Evolutionary conservation across 2,329 filamentous ascomycete species (phyloP).

Genomic region (Gnomoniopsis smithogilvyi): DNA sequence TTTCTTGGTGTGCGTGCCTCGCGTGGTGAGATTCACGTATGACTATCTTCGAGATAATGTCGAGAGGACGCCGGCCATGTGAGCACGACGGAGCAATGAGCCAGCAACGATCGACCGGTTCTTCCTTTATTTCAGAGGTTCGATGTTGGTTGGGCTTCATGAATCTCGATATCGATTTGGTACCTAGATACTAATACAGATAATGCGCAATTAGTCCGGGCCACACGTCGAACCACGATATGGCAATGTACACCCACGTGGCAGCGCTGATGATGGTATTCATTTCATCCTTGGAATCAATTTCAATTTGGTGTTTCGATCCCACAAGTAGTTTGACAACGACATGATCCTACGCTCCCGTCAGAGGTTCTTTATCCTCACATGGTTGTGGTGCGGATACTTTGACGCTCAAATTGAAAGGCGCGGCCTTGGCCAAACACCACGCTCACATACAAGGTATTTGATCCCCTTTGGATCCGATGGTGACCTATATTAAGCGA

Average conservation of each 20-base stretch:
- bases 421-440: not conserved
- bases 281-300: no score
- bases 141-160: no score
- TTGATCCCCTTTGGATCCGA: not conserved
- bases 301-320: not conserved
- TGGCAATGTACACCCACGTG: slow-evolving; percentile 4
- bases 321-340: slow-evolving; percentile 6
- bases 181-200: no score
- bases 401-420: not conserved
- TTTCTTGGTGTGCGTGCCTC: slow-evolving; percentile 3
- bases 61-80: no score
- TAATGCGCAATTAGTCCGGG: not conserved
- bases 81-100: no score
- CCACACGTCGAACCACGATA: not conserved
- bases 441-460: slow-evolving; percentile 5
- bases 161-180: no score
- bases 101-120: no score
- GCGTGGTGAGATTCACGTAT: not conserved
- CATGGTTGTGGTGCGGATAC: not conserved
- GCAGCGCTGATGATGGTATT: not conserved
- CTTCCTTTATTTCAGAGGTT: no score
- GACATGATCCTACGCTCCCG: slow-evolving; percentile 12
- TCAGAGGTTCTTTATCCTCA: slow-evolving; percentile 13
- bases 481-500: not conserved
- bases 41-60: not conserved